Base-by-base conservation (phyloP, 495 filamentous ascomycete species). In the Penicillium angulare region DNA sequence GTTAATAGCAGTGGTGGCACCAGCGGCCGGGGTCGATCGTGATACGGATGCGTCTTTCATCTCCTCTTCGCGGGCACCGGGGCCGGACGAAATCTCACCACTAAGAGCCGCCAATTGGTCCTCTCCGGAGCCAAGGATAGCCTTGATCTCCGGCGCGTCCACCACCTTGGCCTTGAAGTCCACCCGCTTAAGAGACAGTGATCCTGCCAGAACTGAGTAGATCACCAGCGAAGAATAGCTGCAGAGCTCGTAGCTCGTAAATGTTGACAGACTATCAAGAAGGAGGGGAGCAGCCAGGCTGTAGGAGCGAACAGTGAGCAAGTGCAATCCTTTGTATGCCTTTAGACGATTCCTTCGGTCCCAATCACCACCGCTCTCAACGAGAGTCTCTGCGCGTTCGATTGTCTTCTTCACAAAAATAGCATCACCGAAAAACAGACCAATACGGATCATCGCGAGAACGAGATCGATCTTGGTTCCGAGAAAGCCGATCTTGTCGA, bases 131-230 rank as follows among this genome's bases (percentile, higher is more conserved):
- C 95, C 93, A 7, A 98, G 79, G 41, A 98, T 92, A 15, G 93
- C 95, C 69, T 90, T 90, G 77, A 97, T 97, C 72, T 98, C 93
- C 3, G 93, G 92, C 10, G 93, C 95, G 68, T 98, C 93, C 35
- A 97, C 90, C 16, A 98, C 93, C 74, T 97, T 97, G 48, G 87
- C 87, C 76, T 98, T 98, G 79, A 98, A 98, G 69, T 98, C 93
- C 9, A 97, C 89, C 35, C 93, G 86, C 76, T 96, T 96, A 44
- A 98, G 79, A 24, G 92, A 92, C 45, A 97, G 82, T 3, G 92
- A 93, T 47, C 93, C 93, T 31, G 93, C 91, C 38, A 98, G 84
- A 34, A 97, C 90, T 1, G 95, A 87, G 77, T 97, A 98, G 50
- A 98, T 83, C 33, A 98, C 93, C 18, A 98, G 81, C 22, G 85